Base-by-base conservation (phyloP, 2,329 filamentous ascomycete genomes). In the Stemphylium lycopersici region DNA sequence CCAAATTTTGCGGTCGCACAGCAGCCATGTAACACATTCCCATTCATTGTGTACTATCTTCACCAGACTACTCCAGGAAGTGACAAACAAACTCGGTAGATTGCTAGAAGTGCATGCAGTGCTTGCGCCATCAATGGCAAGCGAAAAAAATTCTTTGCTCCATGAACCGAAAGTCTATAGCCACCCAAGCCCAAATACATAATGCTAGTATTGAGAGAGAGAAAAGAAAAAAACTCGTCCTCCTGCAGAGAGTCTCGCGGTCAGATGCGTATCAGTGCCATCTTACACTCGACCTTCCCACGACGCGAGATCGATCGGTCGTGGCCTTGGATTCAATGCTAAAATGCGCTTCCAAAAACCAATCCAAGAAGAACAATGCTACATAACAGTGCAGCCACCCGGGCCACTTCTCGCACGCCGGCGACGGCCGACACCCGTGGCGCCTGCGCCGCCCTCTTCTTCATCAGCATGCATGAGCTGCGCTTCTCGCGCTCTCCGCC, bases 391-490 rank as follows among this genome's bases (percentile, higher is more conserved):
- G 60, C 79, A 81, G 20, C 78, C 77, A 24, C 79, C 72, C 41
- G 75, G 75, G 11, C 75, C 79, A 68, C 79, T 81, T 53, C 80
- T 72, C 7, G 80, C 80, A 40, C 80, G 74, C 36, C 80, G 58
- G 39, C 80, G 68, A 31, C 79, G 68, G 6, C 79, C 78, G 24
- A 73, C 67, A 43, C 74, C 72, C 7, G 69, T 62, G 13, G 58
- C 63, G 13, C 60, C 63, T 2, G 58, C 71, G 36, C 74, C 76
- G 10, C 84, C 88, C 39, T 90, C 90, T 61, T 92, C 90, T 71
- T 96, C 92, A 63, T 91, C 86, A 41, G 89, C 87, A 75, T 95
- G 91, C 62, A 91, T 80, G 70, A 88, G 82, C 70, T 91, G 88
- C 4, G 92, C 91, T 72, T 96, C 91, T 41, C 93, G 83, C 2